Evolutionary conservation across 2,329 filamentous ascomycete genomes (phyloP), one percentile per base, ranked within the genome.

Genomic region (Ophiocordyceps unilateralis): DNA sequence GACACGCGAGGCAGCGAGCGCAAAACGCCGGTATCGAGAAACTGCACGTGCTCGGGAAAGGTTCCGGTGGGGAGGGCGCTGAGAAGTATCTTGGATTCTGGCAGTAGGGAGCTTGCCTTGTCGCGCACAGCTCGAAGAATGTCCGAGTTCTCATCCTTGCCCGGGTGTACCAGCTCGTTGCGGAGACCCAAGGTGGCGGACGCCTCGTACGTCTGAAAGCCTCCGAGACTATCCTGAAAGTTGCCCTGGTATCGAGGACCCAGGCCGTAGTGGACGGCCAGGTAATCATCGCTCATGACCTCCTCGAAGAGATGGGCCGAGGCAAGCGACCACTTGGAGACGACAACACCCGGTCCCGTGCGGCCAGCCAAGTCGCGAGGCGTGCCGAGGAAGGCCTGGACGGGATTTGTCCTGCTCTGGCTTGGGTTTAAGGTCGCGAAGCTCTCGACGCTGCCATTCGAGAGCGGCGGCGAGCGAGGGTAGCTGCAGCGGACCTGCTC

Each of bases 191-290:
- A 66, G 43, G 84, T 80, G 8, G 91, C 89, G 1, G 91, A 96
- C 7, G 91, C 89, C 53, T 83, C 78, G 56, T 98, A 98, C 0
- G 93, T 98, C 56, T 96, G 87, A 54, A 98, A 93, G 2, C 87
- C 89, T 5, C 93, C 91, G 14, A 98, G 71, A 51, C 86, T 91
- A 55, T 98, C 91, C 61, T 98, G 91, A 52, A 93, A 94, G 56
- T 98, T 98, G 15, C 91, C 91, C 55, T 86, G 81, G 52, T 98
- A 98, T 40, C 86, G 78, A 21, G 87, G 83, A 0, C 91, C 89
- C 17, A 98, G 77, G 41, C 88, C 83, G 56, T 82, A 85, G 53
- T 94, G 85, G 1, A 98, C 91, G 12, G 89, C 81, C 44, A 98
- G 70, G 46, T 93, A 74, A 58, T 98, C 91, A 55, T 96, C 89